phyloP scores from a whole-genome alignment of 768 basidiomycete genomes.

The Tulasnella sp. region DNA sequence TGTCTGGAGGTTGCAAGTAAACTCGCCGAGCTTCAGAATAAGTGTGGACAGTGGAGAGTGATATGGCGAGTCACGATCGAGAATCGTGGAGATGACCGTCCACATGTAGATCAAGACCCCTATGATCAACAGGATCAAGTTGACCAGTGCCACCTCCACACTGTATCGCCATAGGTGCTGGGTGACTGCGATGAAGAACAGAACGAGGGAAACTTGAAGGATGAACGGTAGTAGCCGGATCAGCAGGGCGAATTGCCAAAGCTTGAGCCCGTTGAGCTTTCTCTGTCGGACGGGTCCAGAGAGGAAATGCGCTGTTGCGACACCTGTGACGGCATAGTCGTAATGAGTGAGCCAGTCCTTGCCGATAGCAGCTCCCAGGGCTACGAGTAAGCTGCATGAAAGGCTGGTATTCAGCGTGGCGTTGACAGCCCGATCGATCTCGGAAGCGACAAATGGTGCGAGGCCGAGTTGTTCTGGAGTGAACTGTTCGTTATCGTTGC shows the following conservation, averaged over 20 bases:
- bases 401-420: not conserved
- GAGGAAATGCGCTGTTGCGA: not conserved
- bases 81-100: too few relatives aligned
- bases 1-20: too few relatives aligned
- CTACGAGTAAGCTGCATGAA: not conserved
- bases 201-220: not conserved
- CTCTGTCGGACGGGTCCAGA: not conserved
- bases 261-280: not conserved
- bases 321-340: not conserved
- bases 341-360: slow-evolving; percentile 9
- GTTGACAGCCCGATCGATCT: not conserved
- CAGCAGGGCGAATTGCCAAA: not conserved
- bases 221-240: not conserved
- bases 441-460: too few relatives aligned
- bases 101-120: too few relatives aligned
- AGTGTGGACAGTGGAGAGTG: too few relatives aligned
- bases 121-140: too few relatives aligned
- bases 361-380: not conserved
- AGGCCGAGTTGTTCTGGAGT: too few relatives aligned
- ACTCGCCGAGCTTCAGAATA: too few relatives aligned
- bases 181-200: not conserved
- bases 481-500: too few relatives aligned
- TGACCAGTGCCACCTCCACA: too few relatives aligned
- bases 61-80: too few relatives aligned
- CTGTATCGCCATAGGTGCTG: too few relatives aligned